phyloP scores from a whole-genome alignment of 768 basidiomycete genomes.

The Kondoa malvinella region DNA sequence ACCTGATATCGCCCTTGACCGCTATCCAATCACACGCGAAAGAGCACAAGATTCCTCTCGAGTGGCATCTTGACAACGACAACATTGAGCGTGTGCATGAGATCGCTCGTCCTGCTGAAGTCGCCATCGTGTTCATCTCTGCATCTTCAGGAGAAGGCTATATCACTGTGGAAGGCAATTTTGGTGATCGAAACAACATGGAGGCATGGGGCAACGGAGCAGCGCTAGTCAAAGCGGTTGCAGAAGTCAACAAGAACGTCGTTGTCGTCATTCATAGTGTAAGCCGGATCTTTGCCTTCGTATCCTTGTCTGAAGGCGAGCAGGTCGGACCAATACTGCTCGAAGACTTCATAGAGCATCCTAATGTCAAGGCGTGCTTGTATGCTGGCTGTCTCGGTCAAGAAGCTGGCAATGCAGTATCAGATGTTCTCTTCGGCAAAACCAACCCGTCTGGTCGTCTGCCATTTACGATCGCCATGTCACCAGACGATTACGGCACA shows the following conservation, averaged over 20 bases:
- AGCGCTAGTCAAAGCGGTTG: conserved; percentile 45
- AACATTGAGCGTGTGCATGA: not conserved
- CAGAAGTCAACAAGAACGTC: conserved; percentile 50
- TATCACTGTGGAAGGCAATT: conserved; percentile 7
- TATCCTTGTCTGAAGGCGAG: conserved; percentile 46
- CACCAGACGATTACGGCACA: conserved; percentile 41
- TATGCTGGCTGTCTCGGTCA: conserved; percentile 24
- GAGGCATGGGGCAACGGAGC: conserved; percentile 34
- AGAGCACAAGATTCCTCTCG: not conserved
- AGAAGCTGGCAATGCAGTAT: conserved; percentile 53
- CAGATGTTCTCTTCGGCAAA: conserved; percentile 52
- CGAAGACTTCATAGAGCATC: conserved; percentile 12
- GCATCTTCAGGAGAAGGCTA: conserved; percentile 1
- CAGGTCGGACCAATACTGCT: conserved; percentile 44
- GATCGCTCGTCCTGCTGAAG: not conserved
- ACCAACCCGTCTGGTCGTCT: conserved; percentile 57
- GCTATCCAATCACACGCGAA: not conserved
- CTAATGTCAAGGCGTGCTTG: conserved; percentile 18
- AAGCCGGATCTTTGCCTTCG: not conserved
- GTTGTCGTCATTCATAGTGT: conserved; percentile 3
- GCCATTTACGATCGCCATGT: conserved; percentile 61
- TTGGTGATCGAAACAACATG: conserved; percentile 17
- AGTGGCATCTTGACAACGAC: not conserved
- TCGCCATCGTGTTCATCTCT: conserved; percentile 2
- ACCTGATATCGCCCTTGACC: not conserved